A percentile compares a stretch with the other conserved stretches of the same genome.
Evolutionary conservation across 768 basidiomycete species (phyloP).

Genomic region (Macrolepiota dolichaula): DNA sequence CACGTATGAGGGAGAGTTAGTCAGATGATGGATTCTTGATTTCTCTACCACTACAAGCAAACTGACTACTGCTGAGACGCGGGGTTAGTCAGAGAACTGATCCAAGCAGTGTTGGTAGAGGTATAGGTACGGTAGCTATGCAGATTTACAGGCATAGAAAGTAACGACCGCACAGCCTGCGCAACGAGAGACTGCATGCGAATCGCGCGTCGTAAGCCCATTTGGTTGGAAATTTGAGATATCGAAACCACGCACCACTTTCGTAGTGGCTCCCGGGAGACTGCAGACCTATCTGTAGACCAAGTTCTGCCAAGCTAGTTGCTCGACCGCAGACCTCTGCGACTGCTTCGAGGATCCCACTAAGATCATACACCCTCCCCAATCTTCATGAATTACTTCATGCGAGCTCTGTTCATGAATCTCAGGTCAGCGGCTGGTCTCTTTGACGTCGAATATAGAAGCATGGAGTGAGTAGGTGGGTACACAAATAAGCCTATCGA

Average conservation of each 20-base stretch:
- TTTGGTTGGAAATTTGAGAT: neutral
- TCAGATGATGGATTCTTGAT: no score
- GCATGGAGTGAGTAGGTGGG: no score
- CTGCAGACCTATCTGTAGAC: slow-evolving; percentile 47
- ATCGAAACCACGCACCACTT: slow-evolving; percentile 50
- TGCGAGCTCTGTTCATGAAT: no score
- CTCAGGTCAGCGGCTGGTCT: no score
- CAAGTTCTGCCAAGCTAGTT: slow-evolving; percentile 66
- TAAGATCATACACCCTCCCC: no score
- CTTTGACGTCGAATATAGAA: no score
- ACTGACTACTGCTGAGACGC: no score
- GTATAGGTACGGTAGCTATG: slow-evolving; percentile 63
- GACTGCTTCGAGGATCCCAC: no score
- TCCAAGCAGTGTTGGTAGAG: slow-evolving; percentile 57
- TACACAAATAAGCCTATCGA: no score
- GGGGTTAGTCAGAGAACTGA: slow-evolving; percentile 58
- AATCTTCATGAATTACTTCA: no score
- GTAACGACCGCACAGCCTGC: slow-evolving; percentile 47
- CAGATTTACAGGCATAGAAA: neutral
- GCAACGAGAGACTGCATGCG: slow-evolving; percentile 45
- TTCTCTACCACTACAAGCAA: no score
- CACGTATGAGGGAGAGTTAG: slow-evolving; percentile 52
- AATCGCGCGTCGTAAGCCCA: slow-evolving; percentile 1
- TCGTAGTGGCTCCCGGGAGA: slow-evolving; percentile 62
- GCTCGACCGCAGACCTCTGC: no score